These are phyloP conservation scores for Ceratocystis huliohia DNA, from an alignment of 2,329 filamentous ascomycete genomes.

Conservation along the genomic window DNA sequence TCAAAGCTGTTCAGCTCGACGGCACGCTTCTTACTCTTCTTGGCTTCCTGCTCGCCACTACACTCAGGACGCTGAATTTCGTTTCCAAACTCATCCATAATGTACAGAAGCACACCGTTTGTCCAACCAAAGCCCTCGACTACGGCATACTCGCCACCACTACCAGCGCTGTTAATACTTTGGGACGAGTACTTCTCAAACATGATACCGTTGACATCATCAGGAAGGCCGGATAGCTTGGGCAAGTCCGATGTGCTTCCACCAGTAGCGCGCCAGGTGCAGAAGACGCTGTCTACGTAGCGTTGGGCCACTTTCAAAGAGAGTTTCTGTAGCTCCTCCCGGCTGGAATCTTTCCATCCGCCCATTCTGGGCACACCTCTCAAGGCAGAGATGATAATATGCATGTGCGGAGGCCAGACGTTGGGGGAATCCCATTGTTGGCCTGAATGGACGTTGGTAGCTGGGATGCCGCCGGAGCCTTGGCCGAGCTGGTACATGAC, in stretches of 20 bases:
- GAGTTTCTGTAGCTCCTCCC: constrained; percentile 40
- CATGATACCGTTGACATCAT: constrained; percentile 44
- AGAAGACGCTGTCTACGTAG: constrained; percentile 55
- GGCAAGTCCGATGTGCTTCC: constrained; percentile 43
- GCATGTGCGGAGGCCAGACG: constrained; percentile 56
- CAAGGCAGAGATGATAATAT: constrained; percentile 50
- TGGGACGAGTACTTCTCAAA: constrained; percentile 58
- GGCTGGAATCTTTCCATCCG: constrained; percentile 37
- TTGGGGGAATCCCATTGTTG: constrained; percentile 61
- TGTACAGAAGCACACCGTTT: constrained; percentile 56
- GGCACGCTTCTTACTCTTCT: constrained; percentile 28
- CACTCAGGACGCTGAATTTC: constrained; percentile 44
- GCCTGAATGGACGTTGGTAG: constrained; percentile 47
- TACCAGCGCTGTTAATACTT: constrained; percentile 46
- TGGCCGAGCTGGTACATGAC: constrained; percentile 41
- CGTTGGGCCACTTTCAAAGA: constrained; percentile 49
- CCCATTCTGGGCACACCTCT: constrained; percentile 35
- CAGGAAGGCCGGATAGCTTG: constrained; percentile 36
- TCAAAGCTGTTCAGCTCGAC: constrained; percentile 37
- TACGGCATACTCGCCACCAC: constrained; percentile 56
- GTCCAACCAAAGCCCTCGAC: constrained; percentile 61
- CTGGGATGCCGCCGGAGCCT: constrained; percentile 45
- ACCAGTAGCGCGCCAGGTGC: constrained; percentile 56
- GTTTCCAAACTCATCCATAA: constrained; percentile 47
- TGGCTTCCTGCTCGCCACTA: constrained; percentile 34